A percentile compares a stretch with the other conserved stretches of the same genome.
These are phyloP conservation scores for Astragalus membranaceus DNA, from an alignment of 306 rosid species.

Conservation along the genomic window DNA sequence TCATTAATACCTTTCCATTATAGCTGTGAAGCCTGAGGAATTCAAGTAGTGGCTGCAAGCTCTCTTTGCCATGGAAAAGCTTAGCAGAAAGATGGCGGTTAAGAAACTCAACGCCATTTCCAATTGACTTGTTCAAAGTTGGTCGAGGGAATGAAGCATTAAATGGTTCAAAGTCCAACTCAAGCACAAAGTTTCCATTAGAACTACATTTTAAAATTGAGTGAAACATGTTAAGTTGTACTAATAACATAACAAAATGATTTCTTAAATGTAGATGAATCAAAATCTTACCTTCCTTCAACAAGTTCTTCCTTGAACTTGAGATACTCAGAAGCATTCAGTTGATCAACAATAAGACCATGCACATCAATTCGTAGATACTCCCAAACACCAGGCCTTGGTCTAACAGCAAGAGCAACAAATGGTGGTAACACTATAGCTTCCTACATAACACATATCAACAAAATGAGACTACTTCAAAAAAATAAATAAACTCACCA, in stretches of 20 bases:
- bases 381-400: conserved; percentile 99
- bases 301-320: conserved; percentile 93
- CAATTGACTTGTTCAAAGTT: conserved; percentile 87
- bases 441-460: conserved; percentile 42
- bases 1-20: conserved; percentile 65
- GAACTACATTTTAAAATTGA: conserved; percentile 27
- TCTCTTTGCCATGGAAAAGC: conserved; percentile 95
- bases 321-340: conserved; percentile 67
- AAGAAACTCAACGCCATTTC: conserved; percentile 96
- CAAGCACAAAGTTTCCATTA: conserved; percentile 83
- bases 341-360: conserved; percentile 66
- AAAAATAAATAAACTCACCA: too few species aligned
- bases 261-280: not conserved
- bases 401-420: conserved; percentile 93
- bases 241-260: not conserved
- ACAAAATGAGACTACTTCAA: not conserved
- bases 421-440: conserved; percentile 81
- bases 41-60: conserved; percentile 84
- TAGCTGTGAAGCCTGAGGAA: conserved; percentile 84
- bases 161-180: conserved; percentile 94
- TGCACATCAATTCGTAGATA: conserved; percentile 74
- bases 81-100: conserved; percentile 98
- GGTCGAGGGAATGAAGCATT: conserved; percentile 81
- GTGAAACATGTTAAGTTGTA: not conserved
- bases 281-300: conserved; percentile 61